phyloP scores from a whole-genome alignment of 768 basidiomycete genomes.

The Tylopilus felleus region DNA sequence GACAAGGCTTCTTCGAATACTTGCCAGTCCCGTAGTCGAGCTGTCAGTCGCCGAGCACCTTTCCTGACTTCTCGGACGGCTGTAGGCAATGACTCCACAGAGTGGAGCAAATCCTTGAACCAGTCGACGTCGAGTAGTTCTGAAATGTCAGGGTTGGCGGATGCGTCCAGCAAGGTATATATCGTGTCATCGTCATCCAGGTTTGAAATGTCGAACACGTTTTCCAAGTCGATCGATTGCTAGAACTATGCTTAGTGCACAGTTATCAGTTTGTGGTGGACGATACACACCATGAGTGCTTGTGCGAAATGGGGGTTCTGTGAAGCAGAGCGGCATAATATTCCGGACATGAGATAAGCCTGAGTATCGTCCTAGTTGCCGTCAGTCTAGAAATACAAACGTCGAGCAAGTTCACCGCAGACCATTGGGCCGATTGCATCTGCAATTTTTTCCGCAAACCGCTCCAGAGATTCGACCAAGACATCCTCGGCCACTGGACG shows the following conservation, averaged over 20 bases:
- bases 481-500: slow-evolving; percentile 60
- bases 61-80: slow-evolving; percentile 40
- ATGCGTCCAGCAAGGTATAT: slow-evolving; percentile 57
- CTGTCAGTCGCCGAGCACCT: slow-evolving; percentile 46
- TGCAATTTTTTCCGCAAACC: slow-evolving; percentile 55
- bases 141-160: slow-evolving; percentile 63
- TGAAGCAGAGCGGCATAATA: slow-evolving; percentile 62
- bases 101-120: slow-evolving; percentile 24
- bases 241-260: slow-evolving; percentile 27
- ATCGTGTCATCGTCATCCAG: slow-evolving; percentile 54
- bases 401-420: slow-evolving; percentile 15
- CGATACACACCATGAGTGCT: slow-evolving; percentile 43
- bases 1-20: slow-evolving; percentile 59
- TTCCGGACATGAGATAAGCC: slow-evolving; percentile 56
- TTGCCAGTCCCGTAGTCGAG: slow-evolving; percentile 57
- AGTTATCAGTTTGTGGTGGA: background rate
- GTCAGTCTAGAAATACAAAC: background rate
- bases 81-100: slow-evolving; percentile 28
- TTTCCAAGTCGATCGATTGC: slow-evolving; percentile 54
- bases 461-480: slow-evolving; percentile 45
- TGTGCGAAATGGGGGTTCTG: slow-evolving; percentile 51
- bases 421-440: slow-evolving; percentile 60
- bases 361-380: slow-evolving; percentile 47
- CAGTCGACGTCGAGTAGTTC: slow-evolving; percentile 42
- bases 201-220: slow-evolving; percentile 50